Evolutionary conservation across 106 monocot species (phyloP), one percentile per base, ranked within the genome.

Genomic region (Chionographis japonica): DNA sequence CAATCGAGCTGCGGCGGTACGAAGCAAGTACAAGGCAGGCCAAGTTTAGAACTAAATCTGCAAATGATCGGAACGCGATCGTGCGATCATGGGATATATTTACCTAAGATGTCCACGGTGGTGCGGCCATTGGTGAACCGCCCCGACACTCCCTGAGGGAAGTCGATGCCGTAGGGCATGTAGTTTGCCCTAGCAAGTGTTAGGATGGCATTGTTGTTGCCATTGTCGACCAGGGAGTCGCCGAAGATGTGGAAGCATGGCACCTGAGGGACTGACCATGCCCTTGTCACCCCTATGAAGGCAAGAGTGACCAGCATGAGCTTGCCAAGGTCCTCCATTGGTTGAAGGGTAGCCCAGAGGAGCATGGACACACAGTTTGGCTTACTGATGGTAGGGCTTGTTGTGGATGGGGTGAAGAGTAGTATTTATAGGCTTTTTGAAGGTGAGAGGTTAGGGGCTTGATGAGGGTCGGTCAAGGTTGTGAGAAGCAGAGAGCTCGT

Each of bases 171-270:
- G n/a, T 90, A 94, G 9, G 94, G 94, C 54, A 68, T 18, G 68
- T 90, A 94, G 64, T 94, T 94, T 4, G 94, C 94, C 57, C 90
- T 67, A 8, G 94, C 81, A 8, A 94, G 81, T 3, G 90, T 85
- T 11, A 94, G 65, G 43, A 94, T 66, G 27, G 40, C 17, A 58
- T 94, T 89, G 81, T 94, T 89, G 76, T 94, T 94, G 56, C 94
- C 94, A 43, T 85, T 94, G 78, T 94, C 94, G 37, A 94, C 87
- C 9, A 94, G 74, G 11, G 94, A 94, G 54, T 94, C 94, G 0
- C 93, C 93, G 64, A 94, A 94, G 58, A 90, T 78, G 85, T 82
- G 90, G 72, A 94, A 70, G 75, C 94, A 80, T 2, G 94, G 90
- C 42, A 83, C 90, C 42, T 84, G 81, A 56, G 84, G 82, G 16